A percentile compares a stretch with the other conserved stretches of the same genome.
phyloP scores from a whole-genome alignment of 352 stramenopile genomes.

The Blastocystis sp. region DNA sequence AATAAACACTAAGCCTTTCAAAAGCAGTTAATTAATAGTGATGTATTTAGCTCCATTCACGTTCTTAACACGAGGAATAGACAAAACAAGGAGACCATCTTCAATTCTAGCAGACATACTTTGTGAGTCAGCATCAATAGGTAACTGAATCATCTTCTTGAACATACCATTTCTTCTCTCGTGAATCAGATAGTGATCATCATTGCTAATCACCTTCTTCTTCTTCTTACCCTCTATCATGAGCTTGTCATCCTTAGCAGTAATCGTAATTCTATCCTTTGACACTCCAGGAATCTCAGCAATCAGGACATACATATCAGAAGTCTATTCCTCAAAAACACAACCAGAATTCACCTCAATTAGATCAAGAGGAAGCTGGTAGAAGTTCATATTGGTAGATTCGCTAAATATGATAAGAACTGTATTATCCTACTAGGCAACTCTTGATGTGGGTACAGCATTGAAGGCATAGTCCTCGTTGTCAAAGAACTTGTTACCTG shows the following conservation, averaged over 20 bases:
- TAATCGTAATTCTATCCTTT: slow-evolving; percentile 18
- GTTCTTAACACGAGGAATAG: slow-evolving; percentile 3
- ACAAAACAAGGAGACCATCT: slow-evolving; percentile 49
- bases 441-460: not conserved
- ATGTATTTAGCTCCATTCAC: slow-evolving; percentile 21
- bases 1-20: not conserved
- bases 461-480: slow-evolving; percentile 58
- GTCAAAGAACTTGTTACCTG: slow-evolving; percentile 53
- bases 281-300: slow-evolving; percentile 55
- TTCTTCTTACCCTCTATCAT: slow-evolving; percentile 64
- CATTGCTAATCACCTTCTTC: slow-evolving; percentile 48
- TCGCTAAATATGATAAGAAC: not conserved
- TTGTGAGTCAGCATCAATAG: slow-evolving; percentile 14
- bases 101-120: slow-evolving; percentile 60
- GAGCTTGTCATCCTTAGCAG: slow-evolving; percentile 33
- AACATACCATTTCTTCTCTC: slow-evolving; percentile 55
- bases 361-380: slow-evolving; percentile 31
- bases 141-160: slow-evolving; percentile 59
- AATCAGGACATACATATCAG: slow-evolving; percentile 47
- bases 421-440: not conserved
- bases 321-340: not conserved
- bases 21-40: slow-evolving; percentile 33
- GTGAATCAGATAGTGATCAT: slow-evolving; percentile 36
- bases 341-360: not conserved
- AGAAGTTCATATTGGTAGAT: not conserved